Evolutionary conservation across 306 rosid genomes (phyloP), one percentile per base, ranked within the genome.

Genomic region (Fragaria nilgerrensis): DNA sequence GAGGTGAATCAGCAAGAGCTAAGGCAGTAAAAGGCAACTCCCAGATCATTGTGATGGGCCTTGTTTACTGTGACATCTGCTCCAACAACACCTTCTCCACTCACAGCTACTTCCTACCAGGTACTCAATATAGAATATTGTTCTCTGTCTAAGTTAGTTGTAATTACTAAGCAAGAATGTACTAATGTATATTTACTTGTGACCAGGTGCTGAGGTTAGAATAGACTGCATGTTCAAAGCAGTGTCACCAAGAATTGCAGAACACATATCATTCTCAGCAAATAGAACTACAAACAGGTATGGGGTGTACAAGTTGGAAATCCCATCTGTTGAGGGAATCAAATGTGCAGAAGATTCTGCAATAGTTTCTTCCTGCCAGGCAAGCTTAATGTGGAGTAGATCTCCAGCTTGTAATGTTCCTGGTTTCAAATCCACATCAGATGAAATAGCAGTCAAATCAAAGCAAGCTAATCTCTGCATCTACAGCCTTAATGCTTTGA

Each of bases 51-150:
- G 97, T 94, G 0, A 94, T 92, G 98, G 98, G 98, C 47, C 89
- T 92, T 81, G 98, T 94, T 79, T 94, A 92, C 47, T 94, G 98
- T 77, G 98, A 92, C 81, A 92, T 73, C 83, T 94, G 98, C 93
- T 90, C 89, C 87, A 94, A 89, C 88, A 92, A 92, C 82, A 90
- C 81, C 88, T 95, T 95, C 83, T 84, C 98, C 77, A 83, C 79
- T 65, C 87, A 95, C 83, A 95, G 97, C 84, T 95, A 92, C 87
- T 95, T 90, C 82, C 43, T 95, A 83, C 77, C 89, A 81, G 93
- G 96, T 95, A 50, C 4, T 4, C 5, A 66, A 11, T 0, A 37
- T 66, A 17, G 16, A 66, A 10, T 10, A 65, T 15, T 9, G 11
- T 13, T 15, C 8, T 62, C 68, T 63, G 15, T 32, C 10, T 32